These are phyloP conservation scores for Xylaria sp. DNA, from an alignment of 2,329 filamentous ascomycete species.

Conservation along the genomic window DNA sequence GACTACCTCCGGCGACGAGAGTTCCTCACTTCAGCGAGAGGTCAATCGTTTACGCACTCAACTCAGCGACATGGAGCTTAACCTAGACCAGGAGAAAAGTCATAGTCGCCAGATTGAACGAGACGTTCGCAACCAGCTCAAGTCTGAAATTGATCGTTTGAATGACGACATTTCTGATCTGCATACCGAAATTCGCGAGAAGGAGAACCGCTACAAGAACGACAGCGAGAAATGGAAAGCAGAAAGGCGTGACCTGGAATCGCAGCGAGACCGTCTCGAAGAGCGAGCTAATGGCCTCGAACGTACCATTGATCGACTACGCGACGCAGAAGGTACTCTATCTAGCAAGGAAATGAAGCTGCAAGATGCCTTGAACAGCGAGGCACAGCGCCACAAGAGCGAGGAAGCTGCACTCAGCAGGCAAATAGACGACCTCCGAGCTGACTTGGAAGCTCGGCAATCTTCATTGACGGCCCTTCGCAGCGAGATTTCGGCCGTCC, in stretches of 20 bases:
- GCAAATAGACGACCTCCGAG: slow-evolving; percentile 76
- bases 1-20: slow-evolving; percentile 67
- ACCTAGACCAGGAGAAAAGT: slow-evolving; percentile 57
- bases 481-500: slow-evolving; percentile 65
- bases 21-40: slow-evolving; percentile 65
- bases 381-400: slow-evolving; percentile 70
- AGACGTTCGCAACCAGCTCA: slow-evolving; percentile 58
- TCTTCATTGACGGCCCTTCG: slow-evolving; percentile 66
- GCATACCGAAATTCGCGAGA: slow-evolving; percentile 67
- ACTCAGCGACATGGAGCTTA: slow-evolving; percentile 51
- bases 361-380: slow-evolving; percentile 69
- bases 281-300: slow-evolving; percentile 70
- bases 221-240: slow-evolving; percentile 75
- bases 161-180: slow-evolving; percentile 60
- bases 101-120: slow-evolving; percentile 63
- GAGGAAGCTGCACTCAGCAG: slow-evolving; percentile 71
- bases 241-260: slow-evolving; percentile 65
- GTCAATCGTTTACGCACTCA: slow-evolving; percentile 54
- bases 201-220: slow-evolving; percentile 70
- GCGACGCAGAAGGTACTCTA: slow-evolving; percentile 67
- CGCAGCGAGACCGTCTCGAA: slow-evolving; percentile 67
- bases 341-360: slow-evolving; percentile 69
- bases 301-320: slow-evolving; percentile 70
- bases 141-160: slow-evolving; percentile 56
- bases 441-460: slow-evolving; percentile 69